phyloP scores from a whole-genome alignment of 1,284 basidiomycete species.

The Sporisorium iseilematis-ciliati region DNA sequence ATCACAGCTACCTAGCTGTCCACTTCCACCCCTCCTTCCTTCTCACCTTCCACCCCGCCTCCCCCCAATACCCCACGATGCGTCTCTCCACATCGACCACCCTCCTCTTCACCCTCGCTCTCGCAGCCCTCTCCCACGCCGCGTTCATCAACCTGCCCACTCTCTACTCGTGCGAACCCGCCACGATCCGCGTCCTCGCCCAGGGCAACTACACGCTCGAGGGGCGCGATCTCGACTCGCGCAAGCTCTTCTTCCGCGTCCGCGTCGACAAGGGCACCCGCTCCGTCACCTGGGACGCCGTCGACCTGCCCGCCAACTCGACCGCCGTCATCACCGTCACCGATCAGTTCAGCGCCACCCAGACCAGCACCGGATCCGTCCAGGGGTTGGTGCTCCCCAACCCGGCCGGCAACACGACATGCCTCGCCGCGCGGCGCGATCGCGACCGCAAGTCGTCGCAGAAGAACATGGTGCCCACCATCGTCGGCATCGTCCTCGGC shows the following conservation, averaged over 20 bases:
- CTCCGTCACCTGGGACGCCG: conserved; percentile 28
- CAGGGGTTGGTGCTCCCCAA: conserved; percentile 13
- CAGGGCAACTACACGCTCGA: conserved; percentile 47
- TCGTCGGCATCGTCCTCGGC: conserved; percentile 30
- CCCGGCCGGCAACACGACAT: conserved; percentile 25
- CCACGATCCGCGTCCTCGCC: conserved; percentile 20
- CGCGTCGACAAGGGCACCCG: conserved; percentile 10
- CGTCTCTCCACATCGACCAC: conserved; percentile 1
- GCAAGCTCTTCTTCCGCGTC: conserved; percentile 33
- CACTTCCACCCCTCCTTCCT: conserved; percentile 10
- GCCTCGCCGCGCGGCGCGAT: conserved; percentile 9
- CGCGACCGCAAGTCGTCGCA: neutral
- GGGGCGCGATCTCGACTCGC: conserved; percentile 19
- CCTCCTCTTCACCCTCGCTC: neutral
- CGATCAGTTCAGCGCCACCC: conserved; percentile 18
- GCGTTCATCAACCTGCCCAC: conserved; percentile 19
- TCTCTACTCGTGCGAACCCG: conserved; percentile 40
- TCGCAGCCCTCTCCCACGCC: neutral
- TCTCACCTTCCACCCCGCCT: neutral
- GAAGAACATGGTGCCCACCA: conserved; percentile 37
- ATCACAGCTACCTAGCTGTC: neutral
- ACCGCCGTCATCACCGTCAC: conserved; percentile 28
- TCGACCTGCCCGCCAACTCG: conserved; percentile 24
- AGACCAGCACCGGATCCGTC: conserved; percentile 6
- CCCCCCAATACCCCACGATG: conserved; percentile 7